Evolutionary conservation across 345 rosid genomes (phyloP).

Genomic region (Salix viminalis): DNA sequence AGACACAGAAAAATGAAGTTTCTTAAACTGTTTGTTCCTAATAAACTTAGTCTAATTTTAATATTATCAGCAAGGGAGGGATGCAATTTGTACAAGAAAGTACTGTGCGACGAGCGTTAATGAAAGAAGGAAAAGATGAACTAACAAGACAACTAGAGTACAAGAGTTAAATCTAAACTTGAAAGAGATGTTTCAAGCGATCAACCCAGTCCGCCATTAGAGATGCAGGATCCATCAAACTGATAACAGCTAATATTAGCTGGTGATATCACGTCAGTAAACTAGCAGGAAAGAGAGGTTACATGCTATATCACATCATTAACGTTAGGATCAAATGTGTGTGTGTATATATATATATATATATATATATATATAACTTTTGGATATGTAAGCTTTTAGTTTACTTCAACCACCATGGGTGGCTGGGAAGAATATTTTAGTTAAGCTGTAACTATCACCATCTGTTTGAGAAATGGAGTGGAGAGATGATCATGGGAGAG

Average conservation of each 20-base stretch:
- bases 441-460: background rate
- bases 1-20: conserved; percentile 8
- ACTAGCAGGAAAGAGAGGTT: background rate
- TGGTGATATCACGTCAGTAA: background rate
- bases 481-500: background rate
- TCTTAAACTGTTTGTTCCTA: conserved; percentile 6
- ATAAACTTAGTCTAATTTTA: too few relatives aligned
- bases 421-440: background rate
- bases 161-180: background rate
- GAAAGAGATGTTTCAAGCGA: background rate
- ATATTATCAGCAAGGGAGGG: too few relatives aligned
- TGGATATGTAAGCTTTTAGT: background rate
- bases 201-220: background rate
- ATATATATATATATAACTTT: background rate
- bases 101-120: too few relatives aligned
- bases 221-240: background rate
- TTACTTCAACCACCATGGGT: background rate
- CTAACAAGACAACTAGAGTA: background rate
- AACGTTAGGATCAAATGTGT: background rate
- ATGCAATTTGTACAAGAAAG: background rate
- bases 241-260: background rate
- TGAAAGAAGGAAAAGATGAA: background rate
- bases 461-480: background rate
- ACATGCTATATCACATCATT: conserved; percentile 1
- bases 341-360: too few relatives aligned